Percentiles rank a stretch among this genome's conserved stretches.
These are phyloP conservation scores for Phytophthora podocarpi DNA, from an alignment of 352 stramenopile genomes.

Conservation along the genomic window DNA sequence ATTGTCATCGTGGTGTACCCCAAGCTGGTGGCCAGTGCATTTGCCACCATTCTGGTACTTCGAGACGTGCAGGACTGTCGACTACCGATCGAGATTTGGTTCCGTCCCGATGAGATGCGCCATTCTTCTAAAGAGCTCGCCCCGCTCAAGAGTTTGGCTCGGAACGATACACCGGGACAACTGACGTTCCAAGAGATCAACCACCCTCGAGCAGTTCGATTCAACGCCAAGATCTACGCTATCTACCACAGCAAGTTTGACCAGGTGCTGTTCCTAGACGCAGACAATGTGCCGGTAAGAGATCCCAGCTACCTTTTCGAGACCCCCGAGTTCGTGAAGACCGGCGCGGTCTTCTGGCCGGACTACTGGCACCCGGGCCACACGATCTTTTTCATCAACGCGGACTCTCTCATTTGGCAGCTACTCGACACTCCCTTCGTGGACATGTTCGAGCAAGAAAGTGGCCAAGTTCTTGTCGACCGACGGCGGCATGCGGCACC, in stretches of 20 bases:
- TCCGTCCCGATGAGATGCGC: slow-evolving; percentile 40
- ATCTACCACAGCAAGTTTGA: slow-evolving; percentile 81
- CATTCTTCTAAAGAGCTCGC: slow-evolving; percentile 8
- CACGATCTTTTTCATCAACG: slow-evolving; percentile 71
- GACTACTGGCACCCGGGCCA: slow-evolving; percentile 65
- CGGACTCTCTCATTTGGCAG: slow-evolving; percentile 59
- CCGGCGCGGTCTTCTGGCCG: slow-evolving; percentile 70
- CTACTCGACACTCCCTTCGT: slow-evolving; percentile 55
- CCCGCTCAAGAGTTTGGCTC: slow-evolving; percentile 15
- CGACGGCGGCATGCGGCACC: slow-evolving; percentile 32
- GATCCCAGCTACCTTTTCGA: slow-evolving; percentile 73
- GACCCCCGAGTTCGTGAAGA: slow-evolving; percentile 40
- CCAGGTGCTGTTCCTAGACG: slow-evolving; percentile 69
- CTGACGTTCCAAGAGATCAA: slow-evolving; percentile 60
- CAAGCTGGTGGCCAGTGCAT: slow-evolving; percentile 64
- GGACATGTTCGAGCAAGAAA: slow-evolving; percentile 82
- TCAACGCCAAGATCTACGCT: slow-evolving; percentile 78
- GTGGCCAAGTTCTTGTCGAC: slow-evolving; percentile 66
- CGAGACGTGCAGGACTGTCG: slow-evolving; percentile 37
- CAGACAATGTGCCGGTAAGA: slow-evolving; percentile 61
- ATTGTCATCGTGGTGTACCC: slow-evolving; percentile 72
- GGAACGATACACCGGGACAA: slow-evolving; percentile 22
- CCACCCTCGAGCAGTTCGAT: slow-evolving; percentile 48
- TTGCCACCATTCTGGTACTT: slow-evolving; percentile 56
- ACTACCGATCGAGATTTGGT: slow-evolving; percentile 73